Base-by-base conservation (phyloP, 2,329 filamentous ascomycete species). In the Xylariaceae sp. region DNA sequence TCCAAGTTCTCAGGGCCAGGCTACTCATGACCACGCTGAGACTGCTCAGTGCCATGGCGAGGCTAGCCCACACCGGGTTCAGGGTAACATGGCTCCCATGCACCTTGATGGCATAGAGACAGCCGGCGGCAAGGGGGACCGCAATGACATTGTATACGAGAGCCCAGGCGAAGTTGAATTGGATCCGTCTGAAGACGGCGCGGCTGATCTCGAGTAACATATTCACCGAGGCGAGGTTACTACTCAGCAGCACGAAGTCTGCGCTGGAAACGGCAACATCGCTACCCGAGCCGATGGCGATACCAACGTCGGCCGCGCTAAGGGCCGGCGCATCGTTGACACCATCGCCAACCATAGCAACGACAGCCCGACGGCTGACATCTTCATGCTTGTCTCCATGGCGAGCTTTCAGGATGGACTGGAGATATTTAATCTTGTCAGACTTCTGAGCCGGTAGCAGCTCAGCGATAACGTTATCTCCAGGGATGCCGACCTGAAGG, bases 1-100 rank as follows among this genome's bases (percentile, higher is more conserved):
- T 32, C n/a, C 61, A 51, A 7, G 71, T 78, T 67, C 85, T 81
- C 73, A 96, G 71, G 48, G 84, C 77, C 65, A 96, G 72, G 73
- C 88, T 92, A 69, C 90, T 95, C 67, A 83, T 73, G 49, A 96
- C 87, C 45, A 97, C 91, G 66, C 88, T 94, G 62, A 96, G 85
- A 70, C 88, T 92, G 71, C 91, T 96, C 70, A 91, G 71, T 30
- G 92, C 92, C 92, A 96, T 97, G 1, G 91, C 91, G 68, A 96
- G 72, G 61, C 85, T 87, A 4, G 91, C 92, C 91, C 91, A 96
- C 1, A 88, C 88, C 0, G 88, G 88, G 68, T 89, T 85, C 46
- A 91, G 72, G 57, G 80, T 74, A 26, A 90, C 71, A 67, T 87
- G 86, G n/a, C 68, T 67, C 1, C 76, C 79, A 1, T 67, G 65